Evolutionary conservation across 164 flowering plant genomes (phyloP).

Genomic region (Hamamelis virginiana): DNA sequence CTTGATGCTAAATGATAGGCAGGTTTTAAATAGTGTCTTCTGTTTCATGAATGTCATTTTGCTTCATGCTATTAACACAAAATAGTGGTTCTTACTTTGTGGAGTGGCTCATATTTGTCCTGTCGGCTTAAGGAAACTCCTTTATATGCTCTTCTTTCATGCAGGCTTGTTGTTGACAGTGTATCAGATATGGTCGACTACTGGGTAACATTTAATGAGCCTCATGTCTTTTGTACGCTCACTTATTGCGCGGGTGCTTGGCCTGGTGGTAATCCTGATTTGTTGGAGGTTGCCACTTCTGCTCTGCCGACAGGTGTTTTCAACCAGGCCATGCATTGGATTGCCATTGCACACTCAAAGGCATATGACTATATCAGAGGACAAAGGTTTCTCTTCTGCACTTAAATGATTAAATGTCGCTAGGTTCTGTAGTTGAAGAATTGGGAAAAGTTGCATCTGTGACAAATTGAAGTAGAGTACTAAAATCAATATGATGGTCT

Average conservation of each 20-base stretch:
- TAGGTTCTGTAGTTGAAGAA: neutral
- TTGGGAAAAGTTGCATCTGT: neutral
- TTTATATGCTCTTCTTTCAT: conserved; percentile 12
- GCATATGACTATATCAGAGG: conserved; percentile 89
- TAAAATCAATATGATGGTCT: no score
- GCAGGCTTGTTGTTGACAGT: conserved; percentile 86
- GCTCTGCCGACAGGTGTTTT: conserved; percentile 90
- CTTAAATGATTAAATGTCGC: neutral
- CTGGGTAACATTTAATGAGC: conserved; percentile 97
- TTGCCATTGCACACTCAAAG: conserved; percentile 79
- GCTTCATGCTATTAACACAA: neutral
- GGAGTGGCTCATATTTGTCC: neutral
- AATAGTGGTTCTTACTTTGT: neutral
- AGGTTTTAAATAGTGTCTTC: neutral
- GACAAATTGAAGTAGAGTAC: neutral
- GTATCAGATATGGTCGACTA: conserved; percentile 82
- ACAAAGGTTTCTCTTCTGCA: conserved; percentile 43
- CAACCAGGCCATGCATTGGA: conserved; percentile 86
- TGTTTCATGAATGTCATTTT: neutral
- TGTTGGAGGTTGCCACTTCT: conserved; percentile 91
- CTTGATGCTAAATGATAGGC: neutral
- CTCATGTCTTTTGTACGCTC: conserved; percentile 90
- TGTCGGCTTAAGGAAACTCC: neutral
- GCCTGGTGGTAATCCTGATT: conserved; percentile 97
- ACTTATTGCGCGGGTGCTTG: conserved; percentile 98